Evolutionary conservation across 208 protist species (phyloP).

Genomic region (Trypanosoma platydactyli): DNA sequence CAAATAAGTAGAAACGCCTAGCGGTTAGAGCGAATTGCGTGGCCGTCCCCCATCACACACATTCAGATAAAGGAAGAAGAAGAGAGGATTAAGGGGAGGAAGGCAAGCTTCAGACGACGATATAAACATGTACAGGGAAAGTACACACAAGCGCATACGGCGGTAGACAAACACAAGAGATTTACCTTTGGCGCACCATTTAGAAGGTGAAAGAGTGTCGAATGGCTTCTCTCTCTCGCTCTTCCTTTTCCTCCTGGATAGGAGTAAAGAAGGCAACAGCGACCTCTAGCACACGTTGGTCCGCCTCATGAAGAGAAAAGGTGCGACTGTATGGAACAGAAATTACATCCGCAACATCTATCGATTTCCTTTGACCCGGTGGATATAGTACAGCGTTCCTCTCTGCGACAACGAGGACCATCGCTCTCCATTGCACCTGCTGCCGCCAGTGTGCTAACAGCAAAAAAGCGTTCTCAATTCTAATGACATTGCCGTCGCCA

Average conservation of each 20-base stretch:
- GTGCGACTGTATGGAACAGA: not conserved
- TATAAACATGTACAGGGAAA: too few species aligned
- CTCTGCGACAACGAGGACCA: not conserved
- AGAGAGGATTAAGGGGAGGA: too few species aligned
- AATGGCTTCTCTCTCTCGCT: constrained; percentile 13
- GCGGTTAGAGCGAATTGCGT: not conserved
- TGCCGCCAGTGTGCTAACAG: constrained; percentile 9
- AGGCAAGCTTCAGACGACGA: too few species aligned
- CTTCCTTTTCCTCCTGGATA: constrained; percentile 10
- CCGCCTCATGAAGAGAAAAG: not conserved
- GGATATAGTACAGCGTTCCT: not conserved
- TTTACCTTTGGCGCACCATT: not conserved
- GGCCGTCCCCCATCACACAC: too few species aligned
- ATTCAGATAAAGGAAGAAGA: too few species aligned
- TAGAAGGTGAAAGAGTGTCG: constrained; percentile 14
- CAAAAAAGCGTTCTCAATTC: not conserved
- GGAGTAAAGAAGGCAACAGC: constrained; percentile 8
- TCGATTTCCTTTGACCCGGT: not conserved
- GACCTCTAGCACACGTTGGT: constrained; percentile 19
- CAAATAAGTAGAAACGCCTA: not conserved
- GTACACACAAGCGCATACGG: constrained; percentile 5
- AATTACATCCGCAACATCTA: not conserved
- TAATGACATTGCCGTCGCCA: not conserved
- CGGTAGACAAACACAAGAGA: too few species aligned
- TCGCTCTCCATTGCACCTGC: not conserved